Base-by-base conservation (phyloP, 2,329 filamentous ascomycete genomes). In the Penicillium sumatraense region DNA sequence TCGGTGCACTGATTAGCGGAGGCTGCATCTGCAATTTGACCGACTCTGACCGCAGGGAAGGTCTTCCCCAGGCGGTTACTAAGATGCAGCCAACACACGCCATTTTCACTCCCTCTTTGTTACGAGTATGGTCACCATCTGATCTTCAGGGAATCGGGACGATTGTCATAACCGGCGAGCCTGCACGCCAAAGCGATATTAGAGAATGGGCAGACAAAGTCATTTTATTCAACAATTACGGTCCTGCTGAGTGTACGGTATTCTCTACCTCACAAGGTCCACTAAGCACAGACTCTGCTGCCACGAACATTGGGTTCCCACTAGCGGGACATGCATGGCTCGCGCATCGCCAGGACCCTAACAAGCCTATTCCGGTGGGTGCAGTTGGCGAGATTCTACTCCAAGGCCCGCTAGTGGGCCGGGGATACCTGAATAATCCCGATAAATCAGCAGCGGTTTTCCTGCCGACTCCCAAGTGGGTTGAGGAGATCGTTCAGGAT, bases 1-100 rank as follows among this genome's bases (percentile, higher is more conserved):
- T 38, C 20, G 18, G 35, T 11, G 20, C 35, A 20, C 8, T 38
- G 5, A 3, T 56, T 0, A 13, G 10, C 7, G 59, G 59, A 2
- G 57, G n/a, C 3, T 54, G 51, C 11, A 10, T 59, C 11, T 61
- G 59, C 47, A 44, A 59, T 1, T 48, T 52, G 7, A 49, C 54
- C 13, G 54, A 53, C 1, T 23, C 24, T 1, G 51, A 61, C 8
- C 54, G 57, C 10, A 41, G 20, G n/a, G 41, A 50, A 14, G 33
- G 23, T 2, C 23, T 53, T 1, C 14, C 23, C 7, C 31, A 49
- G 40, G n/a, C 48, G 4, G 36, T 51, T 3, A 16, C n/a, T 26
- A 38, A 11, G 2, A 21, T 53, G 18, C 51, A 27, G 5, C 29
- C 50, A 13, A 18, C 40, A 13, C 29, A 40, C 8, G 42, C 47